phyloP scores from a whole-genome alignment of 805 yeast genomes.

The Wickerhamiella parazyma region DNA sequence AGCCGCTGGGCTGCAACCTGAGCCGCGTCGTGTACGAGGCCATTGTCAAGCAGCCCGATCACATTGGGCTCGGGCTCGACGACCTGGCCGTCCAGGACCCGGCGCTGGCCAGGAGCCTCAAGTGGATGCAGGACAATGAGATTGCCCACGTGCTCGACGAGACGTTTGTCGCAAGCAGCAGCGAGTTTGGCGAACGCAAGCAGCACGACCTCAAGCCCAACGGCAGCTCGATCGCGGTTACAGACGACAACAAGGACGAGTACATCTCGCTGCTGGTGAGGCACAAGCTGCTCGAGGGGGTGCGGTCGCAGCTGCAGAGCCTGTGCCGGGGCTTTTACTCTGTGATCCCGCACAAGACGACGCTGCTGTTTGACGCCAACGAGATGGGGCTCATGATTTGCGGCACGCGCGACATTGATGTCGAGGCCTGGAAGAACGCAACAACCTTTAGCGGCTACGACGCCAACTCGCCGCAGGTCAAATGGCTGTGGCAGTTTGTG shows the following conservation, averaged over 20 bases:
- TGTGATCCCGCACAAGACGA: constrained; percentile 88
- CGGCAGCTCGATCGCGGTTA: constrained; percentile 81
- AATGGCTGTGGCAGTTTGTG: constrained; percentile 97
- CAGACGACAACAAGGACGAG: constrained; percentile 87
- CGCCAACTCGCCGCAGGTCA: constrained; percentile 87
- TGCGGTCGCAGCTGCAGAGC: constrained; percentile 89
- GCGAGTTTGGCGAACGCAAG: constrained; percentile 83
- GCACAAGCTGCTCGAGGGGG: constrained; percentile 88
- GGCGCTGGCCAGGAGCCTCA: constrained; percentile 83
- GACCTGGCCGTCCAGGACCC: constrained; percentile 99
- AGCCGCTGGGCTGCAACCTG: constrained; percentile 94
- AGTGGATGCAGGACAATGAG: constrained; percentile 92
- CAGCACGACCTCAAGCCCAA: constrained; percentile 78
- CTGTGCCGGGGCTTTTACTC: constrained; percentile 96
- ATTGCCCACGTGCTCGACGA: constrained; percentile 76
- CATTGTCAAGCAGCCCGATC: constrained; percentile 88
- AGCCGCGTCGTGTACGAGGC: constrained; percentile 96
- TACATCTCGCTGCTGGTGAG: constrained; percentile 89
- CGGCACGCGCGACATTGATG: constrained; percentile 94
- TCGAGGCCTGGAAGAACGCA: constrained; percentile 97
- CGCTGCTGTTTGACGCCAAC: constrained; percentile 92
- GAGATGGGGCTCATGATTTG: constrained; percentile 93
- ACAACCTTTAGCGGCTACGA: constrained; percentile 97
- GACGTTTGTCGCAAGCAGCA: constrained; percentile 75
- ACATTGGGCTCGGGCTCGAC: constrained; percentile 82